Conservation (phyloP, 2,329 filamentous ascomycete genomes). For the Penicillium decumbens region DNA sequence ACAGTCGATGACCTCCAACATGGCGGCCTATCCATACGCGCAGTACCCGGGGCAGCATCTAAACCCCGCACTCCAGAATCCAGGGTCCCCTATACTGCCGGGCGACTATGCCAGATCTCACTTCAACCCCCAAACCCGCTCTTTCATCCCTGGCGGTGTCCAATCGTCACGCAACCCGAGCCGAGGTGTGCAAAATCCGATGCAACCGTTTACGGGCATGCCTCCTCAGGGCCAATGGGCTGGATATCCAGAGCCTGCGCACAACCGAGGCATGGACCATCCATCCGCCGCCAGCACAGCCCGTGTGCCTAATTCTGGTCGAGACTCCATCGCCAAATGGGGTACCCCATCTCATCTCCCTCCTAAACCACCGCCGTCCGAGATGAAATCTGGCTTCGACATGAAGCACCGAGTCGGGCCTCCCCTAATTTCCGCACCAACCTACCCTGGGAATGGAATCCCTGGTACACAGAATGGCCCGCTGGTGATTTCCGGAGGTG, state of each 20-base stretch:
- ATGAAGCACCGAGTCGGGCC: slow-evolving; percentile 32
- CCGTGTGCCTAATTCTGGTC: slow-evolving; percentile 23
- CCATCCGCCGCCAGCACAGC: slow-evolving; percentile 12
- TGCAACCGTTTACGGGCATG: slow-evolving; percentile 26
- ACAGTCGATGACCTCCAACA: slow-evolving; percentile 35
- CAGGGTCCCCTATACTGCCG: slow-evolving; percentile 75
- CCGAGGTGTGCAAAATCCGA: slow-evolving; percentile 28
- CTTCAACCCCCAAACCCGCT: slow-evolving; percentile 92
- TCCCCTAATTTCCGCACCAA: slow-evolving; percentile 16
- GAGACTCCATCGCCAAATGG: slow-evolving; percentile 47
- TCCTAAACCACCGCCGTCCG: slow-evolving; percentile 48
- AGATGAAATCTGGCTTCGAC: slow-evolving; percentile 42
- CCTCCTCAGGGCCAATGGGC: slow-evolving; percentile 29
- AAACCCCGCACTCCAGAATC: slow-evolving; percentile 61
- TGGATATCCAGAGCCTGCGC: slow-evolving; percentile 22
- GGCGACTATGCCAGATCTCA: slow-evolving; percentile 78
- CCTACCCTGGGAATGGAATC: slow-evolving; percentile 23
- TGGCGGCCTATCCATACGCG: slow-evolving; percentile 66
- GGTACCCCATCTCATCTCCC: slow-evolving; percentile 49
- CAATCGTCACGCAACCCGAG: slow-evolving; percentile 32
- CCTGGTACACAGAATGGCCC: slow-evolving; percentile 31
- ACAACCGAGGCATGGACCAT: slow-evolving; percentile 22
- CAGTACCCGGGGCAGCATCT: slow-evolving; percentile 63
- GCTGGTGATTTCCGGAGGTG: slow-evolving; percentile 39
- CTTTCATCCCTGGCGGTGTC: slow-evolving; percentile 68